Percentiles rank a stretch among this genome's conserved stretches.
phyloP scores from a whole-genome alignment of 192 early-diverging fungal genomes.

The Allomyces javanicus region DNA sequence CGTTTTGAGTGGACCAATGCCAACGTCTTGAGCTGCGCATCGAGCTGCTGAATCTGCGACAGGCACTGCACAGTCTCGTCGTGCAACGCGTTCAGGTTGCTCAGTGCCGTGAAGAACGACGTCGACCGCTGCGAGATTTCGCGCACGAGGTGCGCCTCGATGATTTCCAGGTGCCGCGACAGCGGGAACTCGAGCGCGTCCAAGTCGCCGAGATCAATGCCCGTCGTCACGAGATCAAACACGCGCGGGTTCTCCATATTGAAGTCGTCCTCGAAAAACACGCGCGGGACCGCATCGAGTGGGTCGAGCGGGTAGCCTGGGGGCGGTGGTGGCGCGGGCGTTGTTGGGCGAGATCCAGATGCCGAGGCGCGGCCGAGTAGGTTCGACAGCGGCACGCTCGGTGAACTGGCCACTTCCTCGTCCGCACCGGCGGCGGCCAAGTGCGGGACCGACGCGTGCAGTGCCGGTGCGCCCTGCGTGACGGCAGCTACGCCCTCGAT shows the following conservation, averaged over 20 bases:
- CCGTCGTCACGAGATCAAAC: constrained; percentile 54
- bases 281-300: constrained; percentile 61
- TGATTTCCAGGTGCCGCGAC: constrained; percentile 73
- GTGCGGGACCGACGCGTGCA: constrained; percentile 23
- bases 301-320: constrained; percentile 28
- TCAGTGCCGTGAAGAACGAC: constrained; percentile 87
- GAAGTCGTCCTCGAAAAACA: constrained; percentile 74
- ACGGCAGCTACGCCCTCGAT: constrained; percentile 16
- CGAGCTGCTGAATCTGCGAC: constrained; percentile 59
- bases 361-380: constrained; percentile 25
- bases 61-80: constrained; percentile 80
- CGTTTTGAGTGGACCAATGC: constrained; percentile 46
- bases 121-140: constrained; percentile 88
- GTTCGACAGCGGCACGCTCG: constrained; percentile 22
- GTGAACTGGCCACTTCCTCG: constrained; percentile 14
- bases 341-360: constrained; percentile 27
- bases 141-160: constrained; percentile 79
- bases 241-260: constrained; percentile 75
- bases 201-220: constrained; percentile 48
- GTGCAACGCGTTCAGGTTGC: constrained; percentile 81
- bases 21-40: constrained; percentile 40
- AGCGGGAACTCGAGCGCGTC: constrained; percentile 71
- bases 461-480: constrained; percentile 22
- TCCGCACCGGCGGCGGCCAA: constrained; percentile 12
- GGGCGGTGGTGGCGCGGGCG: constrained; percentile 7